These are phyloP conservation scores for Diaporthe aspalathi DNA, from an alignment of 2,329 filamentous ascomycete genomes.

Conservation along the genomic window DNA sequence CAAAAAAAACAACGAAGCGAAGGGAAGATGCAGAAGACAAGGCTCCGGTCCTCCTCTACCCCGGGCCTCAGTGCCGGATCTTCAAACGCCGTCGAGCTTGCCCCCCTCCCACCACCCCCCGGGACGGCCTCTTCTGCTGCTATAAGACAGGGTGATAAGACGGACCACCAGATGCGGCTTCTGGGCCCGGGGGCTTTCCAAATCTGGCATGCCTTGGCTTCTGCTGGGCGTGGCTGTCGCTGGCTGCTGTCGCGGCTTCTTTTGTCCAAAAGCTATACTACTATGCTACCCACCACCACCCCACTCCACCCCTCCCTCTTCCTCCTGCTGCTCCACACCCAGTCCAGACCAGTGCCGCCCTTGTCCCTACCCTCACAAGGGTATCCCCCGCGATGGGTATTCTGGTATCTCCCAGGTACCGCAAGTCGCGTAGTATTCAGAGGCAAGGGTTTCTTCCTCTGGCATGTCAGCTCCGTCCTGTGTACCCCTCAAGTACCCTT, in stretches of 20 bases:
- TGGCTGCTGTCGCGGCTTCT: too few species aligned
- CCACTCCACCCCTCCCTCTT: background rate
- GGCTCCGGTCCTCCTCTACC: background rate
- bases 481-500: conserved; percentile 3
- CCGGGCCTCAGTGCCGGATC: conserved; percentile 30
- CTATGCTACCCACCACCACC: background rate
- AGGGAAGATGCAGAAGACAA: background rate
- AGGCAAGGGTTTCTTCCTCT: conserved; percentile 10
- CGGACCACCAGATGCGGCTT: background rate
- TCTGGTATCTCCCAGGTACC: conserved; percentile 18
- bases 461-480: conserved; percentile 10
- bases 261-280: background rate
- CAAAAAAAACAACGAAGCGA: background rate
- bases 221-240: too few species aligned
- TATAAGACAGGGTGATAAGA: conserved; percentile 29
- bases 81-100: background rate
- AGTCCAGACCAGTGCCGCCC: too few species aligned
- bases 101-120: too few species aligned
- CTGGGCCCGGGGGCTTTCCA: conserved; percentile 21
- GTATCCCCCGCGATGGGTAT: conserved; percentile 15
- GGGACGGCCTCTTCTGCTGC: background rate
- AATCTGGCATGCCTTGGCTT: conserved; percentile 16
- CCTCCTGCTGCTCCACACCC: background rate
- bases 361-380: background rate
- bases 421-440: conserved; percentile 1